phyloP scores from a whole-genome alignment of 1,139 yeast species.

The Candida tunisiensis region DNA sequence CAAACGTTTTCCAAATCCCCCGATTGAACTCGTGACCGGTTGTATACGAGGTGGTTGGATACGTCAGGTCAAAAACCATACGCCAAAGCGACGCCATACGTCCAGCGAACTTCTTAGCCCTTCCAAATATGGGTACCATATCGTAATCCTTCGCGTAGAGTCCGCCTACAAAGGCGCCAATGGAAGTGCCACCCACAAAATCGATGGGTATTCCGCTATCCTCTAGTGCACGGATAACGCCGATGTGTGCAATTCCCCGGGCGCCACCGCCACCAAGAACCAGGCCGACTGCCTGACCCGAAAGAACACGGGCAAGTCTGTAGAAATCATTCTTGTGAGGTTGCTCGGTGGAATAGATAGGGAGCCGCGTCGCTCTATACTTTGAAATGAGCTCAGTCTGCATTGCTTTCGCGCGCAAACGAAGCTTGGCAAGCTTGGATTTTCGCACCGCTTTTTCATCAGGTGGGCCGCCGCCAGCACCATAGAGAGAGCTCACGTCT shows the following conservation, averaged over 20 bases:
- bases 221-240: conserved; percentile 85
- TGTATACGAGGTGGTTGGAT: conserved; percentile 86
- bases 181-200: conserved; percentile 89
- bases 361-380: conserved; percentile 12
- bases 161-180: conserved; percentile 93
- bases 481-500: conserved; percentile 5
- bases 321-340: conserved; percentile 76
- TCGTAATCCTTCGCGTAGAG: conserved; percentile 86
- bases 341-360: conserved; percentile 28
- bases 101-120: conserved; percentile 74
- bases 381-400: conserved; percentile 18
- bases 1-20: conserved; percentile 92
- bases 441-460: too few species aligned
- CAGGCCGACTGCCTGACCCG: conserved; percentile 87
- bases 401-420: conserved; percentile 12
- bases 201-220: conserved; percentile 90
- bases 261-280: conserved; percentile 99
- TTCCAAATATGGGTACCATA: conserved; percentile 76
- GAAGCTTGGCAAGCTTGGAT: background rate
- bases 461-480: background rate
- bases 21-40: conserved; percentile 96
- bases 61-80: conserved; percentile 64
- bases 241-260: conserved; percentile 83
- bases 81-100: conserved; percentile 82
- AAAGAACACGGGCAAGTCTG: conserved; percentile 72